Evolutionary conservation across 345 rosid species (phyloP).

Genomic region (Excoecaria cochinchinensis): DNA sequence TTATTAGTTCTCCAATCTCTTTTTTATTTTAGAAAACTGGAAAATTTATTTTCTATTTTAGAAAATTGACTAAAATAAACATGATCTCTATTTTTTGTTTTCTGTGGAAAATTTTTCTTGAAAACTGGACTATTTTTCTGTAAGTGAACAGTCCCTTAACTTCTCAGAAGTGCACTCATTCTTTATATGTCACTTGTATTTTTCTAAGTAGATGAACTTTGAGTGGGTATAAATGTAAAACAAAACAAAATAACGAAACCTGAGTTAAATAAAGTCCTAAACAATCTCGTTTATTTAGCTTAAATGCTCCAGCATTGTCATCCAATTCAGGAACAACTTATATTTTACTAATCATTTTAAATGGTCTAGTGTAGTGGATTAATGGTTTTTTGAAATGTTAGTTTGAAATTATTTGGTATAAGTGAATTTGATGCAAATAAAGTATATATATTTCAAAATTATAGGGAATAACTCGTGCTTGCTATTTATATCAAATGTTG

Average conservation of each 20-base stretch:
- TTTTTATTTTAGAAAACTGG: too few relatives aligned
- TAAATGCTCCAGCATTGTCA: not conserved
- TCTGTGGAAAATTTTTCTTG: too few relatives aligned
- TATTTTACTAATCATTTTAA: not conserved
- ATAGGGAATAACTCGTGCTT: not conserved
- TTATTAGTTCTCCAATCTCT: too few relatives aligned
- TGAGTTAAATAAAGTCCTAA: not conserved
- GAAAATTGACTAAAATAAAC: too few relatives aligned
- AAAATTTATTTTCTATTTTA: too few relatives aligned
- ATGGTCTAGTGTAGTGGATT: not conserved
- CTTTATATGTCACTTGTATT: not conserved
- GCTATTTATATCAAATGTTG: not conserved
- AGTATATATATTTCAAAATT: not conserved
- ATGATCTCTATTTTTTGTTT: too few relatives aligned
- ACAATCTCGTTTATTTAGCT: not conserved
- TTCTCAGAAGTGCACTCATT: not conserved
- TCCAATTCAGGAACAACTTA: not conserved
- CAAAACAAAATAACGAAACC: not conserved
- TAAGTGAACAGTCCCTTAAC: too few relatives aligned
- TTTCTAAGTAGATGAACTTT: too few relatives aligned
- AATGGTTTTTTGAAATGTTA: not conserved
- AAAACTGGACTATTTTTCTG: too few relatives aligned
- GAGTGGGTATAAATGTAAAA: slow-evolving; percentile 1
- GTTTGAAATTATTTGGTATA: not conserved
- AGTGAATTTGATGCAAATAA: not conserved